Percentiles rank a stretch among this genome's conserved stretches.
Evolutionary conservation across 2,329 filamentous ascomycete species (phyloP).

Genomic region (Diaporthe amygdali): DNA sequence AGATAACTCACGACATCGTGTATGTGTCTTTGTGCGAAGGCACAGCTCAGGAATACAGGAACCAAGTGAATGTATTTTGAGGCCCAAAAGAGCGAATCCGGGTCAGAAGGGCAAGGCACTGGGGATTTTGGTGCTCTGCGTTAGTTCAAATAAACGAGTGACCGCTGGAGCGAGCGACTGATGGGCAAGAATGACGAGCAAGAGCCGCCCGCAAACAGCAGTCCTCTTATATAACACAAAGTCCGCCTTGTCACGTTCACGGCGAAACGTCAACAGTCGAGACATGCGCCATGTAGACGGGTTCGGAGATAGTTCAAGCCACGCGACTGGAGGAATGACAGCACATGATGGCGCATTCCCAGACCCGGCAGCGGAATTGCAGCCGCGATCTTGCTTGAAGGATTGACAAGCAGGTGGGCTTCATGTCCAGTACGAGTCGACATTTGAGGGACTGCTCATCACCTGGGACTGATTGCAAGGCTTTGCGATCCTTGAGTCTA

Average conservation of each 20-base stretch:
- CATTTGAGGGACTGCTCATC: neutral
- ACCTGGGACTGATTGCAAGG: neutral
- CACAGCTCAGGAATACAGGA: neutral
- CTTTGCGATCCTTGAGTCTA: neutral
- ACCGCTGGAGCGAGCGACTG: neutral
- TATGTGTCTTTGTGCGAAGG: neutral
- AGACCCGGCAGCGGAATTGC: neutral
- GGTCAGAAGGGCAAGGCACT: neutral
- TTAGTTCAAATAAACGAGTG: neutral
- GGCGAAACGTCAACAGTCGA: neutral
- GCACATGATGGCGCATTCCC: slow-evolving; percentile 29
- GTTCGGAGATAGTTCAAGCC: neutral
- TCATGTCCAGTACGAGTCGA: neutral
- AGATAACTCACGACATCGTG: slow-evolving; percentile 9
- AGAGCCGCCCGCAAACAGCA: neutral
- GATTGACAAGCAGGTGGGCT: neutral
- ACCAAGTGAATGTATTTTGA: neutral
- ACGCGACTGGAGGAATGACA: slow-evolving; percentile 24
- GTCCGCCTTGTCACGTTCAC: neutral
- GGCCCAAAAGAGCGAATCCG: neutral
- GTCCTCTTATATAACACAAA: neutral
- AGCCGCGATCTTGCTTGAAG: neutral
- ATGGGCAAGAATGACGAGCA: neutral
- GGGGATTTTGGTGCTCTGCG: neutral
- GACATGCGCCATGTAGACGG: slow-evolving; percentile 5